Base-by-base conservation (phyloP, 176 grass and related monocot species). In the Lolium multiflorum region DNA sequence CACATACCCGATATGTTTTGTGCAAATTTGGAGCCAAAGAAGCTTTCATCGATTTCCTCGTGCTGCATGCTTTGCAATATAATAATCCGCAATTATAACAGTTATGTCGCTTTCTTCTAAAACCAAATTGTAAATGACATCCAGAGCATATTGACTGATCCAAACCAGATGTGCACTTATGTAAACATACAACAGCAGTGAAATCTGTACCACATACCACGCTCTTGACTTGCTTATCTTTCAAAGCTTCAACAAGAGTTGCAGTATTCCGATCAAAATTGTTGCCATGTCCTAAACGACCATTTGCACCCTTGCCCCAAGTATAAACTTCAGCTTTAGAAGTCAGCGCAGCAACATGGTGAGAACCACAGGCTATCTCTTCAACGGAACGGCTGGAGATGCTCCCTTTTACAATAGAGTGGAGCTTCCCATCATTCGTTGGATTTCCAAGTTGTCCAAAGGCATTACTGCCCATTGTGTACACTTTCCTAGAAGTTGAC, bases 41-140 rank as follows among this genome's bases (percentile, higher is more conserved):
- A 84, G 94, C 94, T 87, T 74, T 83, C 41, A 72, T 50, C 35
- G 91, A 84, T 86, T 93, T 96, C 71, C 84, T 83, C 60, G 84
- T 88, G 82, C 89, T 96, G 61, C 94, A 96, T 35, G 81, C 74
- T 88, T 90, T 93, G 79, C 94, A 96, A 83, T 86, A 93, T 57
- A 91, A 79, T 85, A 91, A 88, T 52, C 91, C 91, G 10, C 94
- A 96, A 31, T 96, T 96, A 76, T 96, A 96, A 75, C 94, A 96
- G 61, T 93, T 96, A 75, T 93, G 91, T 24, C 91, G 78, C 62
- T 90, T 96, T 85, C 94, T 91, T 93, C 87, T 88, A 69, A 96
- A 96, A 81, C 82, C 69, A 70, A 96, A 96, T n/a, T 83, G 91
- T 49, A 89, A 81, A 67, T 22, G 77, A 85, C 91, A 96, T 21